Evolutionary conservation across 148 eudicot genomes (phyloP).

Genomic region (Chenopodium berlandieri): DNA sequence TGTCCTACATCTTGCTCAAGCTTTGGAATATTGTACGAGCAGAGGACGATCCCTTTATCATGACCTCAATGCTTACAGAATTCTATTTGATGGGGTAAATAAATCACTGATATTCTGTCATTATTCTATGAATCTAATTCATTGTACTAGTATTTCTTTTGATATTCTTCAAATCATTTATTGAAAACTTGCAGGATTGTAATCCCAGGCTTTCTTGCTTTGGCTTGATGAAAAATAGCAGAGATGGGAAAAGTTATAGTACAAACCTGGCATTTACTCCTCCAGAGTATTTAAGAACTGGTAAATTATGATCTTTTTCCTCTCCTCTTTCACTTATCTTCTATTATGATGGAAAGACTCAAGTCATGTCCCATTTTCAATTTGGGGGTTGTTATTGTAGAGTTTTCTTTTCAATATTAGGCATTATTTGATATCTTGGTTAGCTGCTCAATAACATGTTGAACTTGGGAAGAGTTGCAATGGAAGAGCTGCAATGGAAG

Average conservation of each 20-base stretch:
- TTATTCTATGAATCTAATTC: not conserved
- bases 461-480: not conserved
- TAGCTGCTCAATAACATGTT: not conserved
- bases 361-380: not conserved
- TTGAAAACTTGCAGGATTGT: constrained; percentile 47
- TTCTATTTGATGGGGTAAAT: constrained; percentile 64
- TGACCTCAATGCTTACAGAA: constrained; percentile 68
- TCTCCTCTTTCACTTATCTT: not conserved
- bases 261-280: constrained; percentile 76
- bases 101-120: not conserved
- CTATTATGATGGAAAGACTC: not conserved
- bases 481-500: not conserved
- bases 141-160: not conserved
- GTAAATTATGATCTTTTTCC: constrained; percentile 28
- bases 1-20: constrained; percentile 59
- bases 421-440: not conserved
- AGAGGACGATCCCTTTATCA: constrained; percentile 70
- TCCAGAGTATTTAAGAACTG: constrained; percentile 70
- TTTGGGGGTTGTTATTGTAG: not conserved
- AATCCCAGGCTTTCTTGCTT: constrained; percentile 75
- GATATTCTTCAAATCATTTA: not conserved
- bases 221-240: constrained; percentile 74
- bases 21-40: constrained; percentile 64
- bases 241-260: constrained; percentile 73
- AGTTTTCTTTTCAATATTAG: not conserved